phyloP scores from a whole-genome alignment of 176 grass and related monocot genomes.

The Carex scoparia region DNA sequence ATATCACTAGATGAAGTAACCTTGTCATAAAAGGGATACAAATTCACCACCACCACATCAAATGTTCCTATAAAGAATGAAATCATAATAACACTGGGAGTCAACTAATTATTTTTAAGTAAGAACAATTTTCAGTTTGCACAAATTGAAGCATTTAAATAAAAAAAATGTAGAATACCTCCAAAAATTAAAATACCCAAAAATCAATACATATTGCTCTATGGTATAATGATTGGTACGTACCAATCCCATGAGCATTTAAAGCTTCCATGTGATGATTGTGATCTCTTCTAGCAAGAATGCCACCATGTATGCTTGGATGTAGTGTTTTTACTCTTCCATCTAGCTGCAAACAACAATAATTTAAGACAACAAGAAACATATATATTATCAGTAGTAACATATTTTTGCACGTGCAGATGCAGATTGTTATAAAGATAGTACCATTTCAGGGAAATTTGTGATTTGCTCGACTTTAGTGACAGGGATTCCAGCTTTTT shows the following conservation, averaged over 20 bases:
- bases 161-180: neutral
- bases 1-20: constrained; percentile 60
- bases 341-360: constrained; percentile 52
- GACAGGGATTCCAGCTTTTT: constrained; percentile 70
- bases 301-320: constrained; percentile 91
- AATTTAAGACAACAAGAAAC: neutral
- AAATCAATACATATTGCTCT: neutral
- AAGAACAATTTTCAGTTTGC: neutral
- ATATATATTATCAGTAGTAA: neutral
- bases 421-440: neutral
- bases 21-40: constrained; percentile 94
- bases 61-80: constrained; percentile 57
- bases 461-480: constrained; percentile 94
- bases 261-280: constrained; percentile 71
- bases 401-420: neutral
- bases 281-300: constrained; percentile 92
- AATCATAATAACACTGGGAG: neutral
- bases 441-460: constrained; percentile 94
- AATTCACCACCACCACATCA: constrained; percentile 93
- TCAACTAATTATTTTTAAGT: neutral
- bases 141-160: neutral
- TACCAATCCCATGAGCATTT: constrained; percentile 71
- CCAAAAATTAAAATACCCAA: neutral
- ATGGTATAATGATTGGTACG: neutral
- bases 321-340: constrained; percentile 96